Evolutionary conservation across 192 early-diverging fungal species (phyloP), one percentile per base, ranked within the genome.

Genomic region (Martensiomyces pterosporus): DNA sequence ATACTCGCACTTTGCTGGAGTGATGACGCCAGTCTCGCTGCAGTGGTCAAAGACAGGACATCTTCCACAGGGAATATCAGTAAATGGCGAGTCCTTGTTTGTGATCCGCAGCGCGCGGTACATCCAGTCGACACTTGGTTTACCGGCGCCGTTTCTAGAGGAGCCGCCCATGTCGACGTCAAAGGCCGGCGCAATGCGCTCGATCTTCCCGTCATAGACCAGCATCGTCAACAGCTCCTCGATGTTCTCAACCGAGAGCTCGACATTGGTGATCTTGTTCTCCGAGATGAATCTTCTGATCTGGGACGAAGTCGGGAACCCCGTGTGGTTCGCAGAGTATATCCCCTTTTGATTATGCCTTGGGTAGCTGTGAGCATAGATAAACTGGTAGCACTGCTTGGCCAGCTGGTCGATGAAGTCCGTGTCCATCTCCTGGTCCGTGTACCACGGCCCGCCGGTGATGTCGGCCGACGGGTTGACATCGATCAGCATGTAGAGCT

Each of bases 361-460:
- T 18, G 68, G 75, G 38, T 44, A 75, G 43, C 72, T 75, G 27
- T 68, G 48, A 8, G 79, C 66, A 13, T 78, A 63, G 24, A 95
- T 90, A 49, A 77, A 87, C 50, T 86, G 83, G 70, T 87, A 83
- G 55, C 82, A 84, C 50, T 82, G 80, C 2, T 64, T 49, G 23
- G 83, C 78, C 18, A 97, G 54, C 48, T 79, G 80, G 25, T 93
- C 85, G 46, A 96, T 92, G 59, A 96, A 98, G 18, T 91, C 86
- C 4, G 79, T 80, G 76, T 95, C 93, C 55, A 96, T 70, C 52
- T 91, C 89, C 44, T 92, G 84, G 75, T 94, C 91, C 5, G 88
- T 91, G 60, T 89, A 98, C 87, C 88, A 98, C 8, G 87, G 80
- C 9, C 93, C 91, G 50, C 93, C 93, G 12, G 93, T 94, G 19